Percentiles rank a stretch among this genome's conserved stretches.
Conservation (phyloP, 2,329 filamentous ascomycete species). For the Trichoderma sp. region DNA sequence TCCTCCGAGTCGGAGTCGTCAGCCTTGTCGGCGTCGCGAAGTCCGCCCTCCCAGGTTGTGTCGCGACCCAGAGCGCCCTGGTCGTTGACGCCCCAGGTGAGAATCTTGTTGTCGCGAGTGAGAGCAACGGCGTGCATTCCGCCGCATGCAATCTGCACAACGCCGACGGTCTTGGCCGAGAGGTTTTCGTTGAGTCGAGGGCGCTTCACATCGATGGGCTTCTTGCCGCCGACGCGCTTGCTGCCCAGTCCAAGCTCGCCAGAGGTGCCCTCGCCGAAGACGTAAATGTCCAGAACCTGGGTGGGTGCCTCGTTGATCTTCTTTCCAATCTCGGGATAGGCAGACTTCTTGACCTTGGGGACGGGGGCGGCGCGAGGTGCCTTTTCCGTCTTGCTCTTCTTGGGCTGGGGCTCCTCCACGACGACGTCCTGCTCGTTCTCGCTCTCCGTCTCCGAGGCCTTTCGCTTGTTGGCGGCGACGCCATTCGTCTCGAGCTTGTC, state of each 20-base stretch:
- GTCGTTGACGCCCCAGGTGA: constrained; percentile 88
- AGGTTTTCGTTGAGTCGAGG: constrained; percentile 76
- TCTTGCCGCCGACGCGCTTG: constrained; percentile 60
- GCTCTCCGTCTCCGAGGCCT: constrained; percentile 34
- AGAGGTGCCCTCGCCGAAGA: constrained; percentile 29
- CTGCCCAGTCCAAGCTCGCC: constrained; percentile 29
- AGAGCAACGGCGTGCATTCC: constrained; percentile 81
- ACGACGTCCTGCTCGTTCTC: constrained; percentile 34
- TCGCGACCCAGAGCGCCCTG: constrained; percentile 77
- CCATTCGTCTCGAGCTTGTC: constrained; percentile 46
- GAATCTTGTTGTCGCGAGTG: constrained; percentile 77
- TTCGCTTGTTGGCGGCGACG: constrained; percentile 37
- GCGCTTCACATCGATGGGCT: constrained; percentile 75
- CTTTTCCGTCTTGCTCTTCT: constrained; percentile 35
- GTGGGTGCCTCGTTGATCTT: constrained; percentile 61
- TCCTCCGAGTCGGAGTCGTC: constrained; percentile 59
- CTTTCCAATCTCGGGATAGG: constrained; percentile 56
- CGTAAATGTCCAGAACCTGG: constrained; percentile 28
- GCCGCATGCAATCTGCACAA: constrained; percentile 76
- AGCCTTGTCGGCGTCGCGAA: constrained; percentile 58
- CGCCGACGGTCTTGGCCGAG: constrained; percentile 63
- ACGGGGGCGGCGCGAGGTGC: constrained; percentile 28
- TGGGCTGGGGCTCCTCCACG: constrained; percentile 30
- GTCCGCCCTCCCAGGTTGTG: constrained; percentile 67
- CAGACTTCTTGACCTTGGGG: constrained; percentile 61